Conservation (phyloP, 495 filamentous ascomycete species). For the Clohesyomyces aquaticus region DNA sequence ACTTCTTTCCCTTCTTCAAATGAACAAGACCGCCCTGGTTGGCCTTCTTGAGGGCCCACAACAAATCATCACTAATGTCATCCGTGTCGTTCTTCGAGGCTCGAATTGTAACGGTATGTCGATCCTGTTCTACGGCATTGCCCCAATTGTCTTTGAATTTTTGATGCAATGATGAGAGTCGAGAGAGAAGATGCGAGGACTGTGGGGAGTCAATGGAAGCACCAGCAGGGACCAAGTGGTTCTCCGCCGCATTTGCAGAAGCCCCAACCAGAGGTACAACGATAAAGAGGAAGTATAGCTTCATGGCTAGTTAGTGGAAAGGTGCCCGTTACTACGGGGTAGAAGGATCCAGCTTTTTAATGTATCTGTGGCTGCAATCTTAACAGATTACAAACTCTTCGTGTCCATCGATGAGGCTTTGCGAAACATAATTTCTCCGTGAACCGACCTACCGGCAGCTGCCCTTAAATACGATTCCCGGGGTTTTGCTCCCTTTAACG, state of each 20-base stretch:
- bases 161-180: not conserved
- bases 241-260: conserved; percentile 5
- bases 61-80: conserved; percentile 30
- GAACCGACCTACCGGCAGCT: too few species aligned
- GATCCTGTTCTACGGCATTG: conserved; percentile 26
- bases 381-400: too few species aligned
- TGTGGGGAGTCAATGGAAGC: conserved; percentile 15
- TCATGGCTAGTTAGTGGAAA: too few species aligned
- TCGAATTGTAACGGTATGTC: conserved; percentile 28
- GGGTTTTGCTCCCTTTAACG: too few species aligned
- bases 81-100: conserved; percentile 22
- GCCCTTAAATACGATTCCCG: too few species aligned
- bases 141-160: conserved; percentile 30
- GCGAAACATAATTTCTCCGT: too few species aligned
- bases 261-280: conserved; percentile 8
- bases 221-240: conserved; percentile 16
- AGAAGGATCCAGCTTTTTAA: too few species aligned
- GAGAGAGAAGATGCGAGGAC: not conserved
- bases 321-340: too few species aligned
- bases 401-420: too few species aligned
- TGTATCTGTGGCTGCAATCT: too few species aligned
- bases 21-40: conserved; percentile 71
- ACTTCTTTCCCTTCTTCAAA: conserved; percentile 58
- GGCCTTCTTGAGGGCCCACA: conserved; percentile 59
- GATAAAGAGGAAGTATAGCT: conserved; percentile 3